Percentiles rank a stretch among this genome's conserved stretches.
Conservation (phyloP, 2,329 filamentous ascomycete genomes). For the Penicillium sp. region DNA sequence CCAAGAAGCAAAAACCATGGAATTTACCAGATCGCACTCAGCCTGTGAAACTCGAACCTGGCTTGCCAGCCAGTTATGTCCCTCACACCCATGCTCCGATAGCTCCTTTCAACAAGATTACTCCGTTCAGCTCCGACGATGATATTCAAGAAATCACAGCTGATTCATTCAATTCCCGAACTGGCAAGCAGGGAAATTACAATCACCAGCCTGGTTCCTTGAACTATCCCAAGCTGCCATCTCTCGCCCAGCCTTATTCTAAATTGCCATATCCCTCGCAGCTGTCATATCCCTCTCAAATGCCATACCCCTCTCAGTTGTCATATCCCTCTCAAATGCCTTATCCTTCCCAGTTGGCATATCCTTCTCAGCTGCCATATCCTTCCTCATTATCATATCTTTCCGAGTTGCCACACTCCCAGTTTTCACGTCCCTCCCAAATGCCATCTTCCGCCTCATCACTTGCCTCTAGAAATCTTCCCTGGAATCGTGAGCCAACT, state of each 20-base stretch:
- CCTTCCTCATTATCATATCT: neutral
- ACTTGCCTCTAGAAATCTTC: neutral
- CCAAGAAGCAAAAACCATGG: conserved; percentile 4
- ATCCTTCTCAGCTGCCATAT: neutral
- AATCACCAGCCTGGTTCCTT: neutral
- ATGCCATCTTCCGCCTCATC: neutral
- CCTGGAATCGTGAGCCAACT: neutral
- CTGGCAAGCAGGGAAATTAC: neutral
- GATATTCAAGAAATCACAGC: conserved; percentile 30
- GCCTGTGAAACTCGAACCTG: neutral
- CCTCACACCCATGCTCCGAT: neutral
- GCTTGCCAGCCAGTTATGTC: neutral
- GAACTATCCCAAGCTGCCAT: neutral
- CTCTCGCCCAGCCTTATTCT: neutral
- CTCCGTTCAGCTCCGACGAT: conserved; percentile 20
- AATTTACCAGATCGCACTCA: conserved; percentile 14
- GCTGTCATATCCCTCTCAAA: neutral
- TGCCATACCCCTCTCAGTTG: neutral
- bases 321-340: neutral
- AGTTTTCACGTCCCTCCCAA: neutral
- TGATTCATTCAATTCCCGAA: conserved; percentile 10
- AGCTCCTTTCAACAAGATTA: neutral
- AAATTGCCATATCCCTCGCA: neutral
- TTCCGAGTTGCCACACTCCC: neutral
- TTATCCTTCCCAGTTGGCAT: neutral